Evolutionary conservation across 2,329 filamentous ascomycete species (phyloP).

Genomic region (Cladosporium sp.): DNA sequence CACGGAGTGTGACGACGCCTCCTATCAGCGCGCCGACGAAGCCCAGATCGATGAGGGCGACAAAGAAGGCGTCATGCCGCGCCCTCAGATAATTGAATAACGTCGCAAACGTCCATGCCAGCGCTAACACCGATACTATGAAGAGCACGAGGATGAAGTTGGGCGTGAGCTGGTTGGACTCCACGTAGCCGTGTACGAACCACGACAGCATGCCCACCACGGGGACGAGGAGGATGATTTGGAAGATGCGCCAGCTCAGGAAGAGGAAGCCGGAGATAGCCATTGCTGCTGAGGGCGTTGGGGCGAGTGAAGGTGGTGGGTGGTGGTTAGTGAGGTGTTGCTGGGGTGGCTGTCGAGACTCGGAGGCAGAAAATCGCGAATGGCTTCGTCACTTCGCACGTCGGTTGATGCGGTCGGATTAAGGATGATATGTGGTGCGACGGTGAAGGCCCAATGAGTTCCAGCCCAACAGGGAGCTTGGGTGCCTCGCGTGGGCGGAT

Average conservation of each 20-base stretch:
- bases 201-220: slow-evolving; percentile 58
- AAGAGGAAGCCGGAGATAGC: slow-evolving; percentile 52
- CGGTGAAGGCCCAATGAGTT: background rate
- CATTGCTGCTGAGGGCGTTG: slow-evolving; percentile 28
- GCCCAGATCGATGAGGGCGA: slow-evolving; percentile 66
- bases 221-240: slow-evolving; percentile 58
- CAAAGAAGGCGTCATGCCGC: slow-evolving; percentile 53
- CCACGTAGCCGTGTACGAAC: slow-evolving; percentile 55
- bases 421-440: slow-evolving; percentile 1
- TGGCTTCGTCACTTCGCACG: background rate
- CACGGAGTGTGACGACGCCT: slow-evolving; percentile 47
- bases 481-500: background rate
- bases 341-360: too few species aligned
- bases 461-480: background rate
- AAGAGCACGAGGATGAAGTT: slow-evolving; percentile 57
- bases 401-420: background rate
- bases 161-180: slow-evolving; percentile 53
- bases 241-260: slow-evolving; percentile 54
- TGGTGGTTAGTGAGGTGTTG: background rate
- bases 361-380: background rate
- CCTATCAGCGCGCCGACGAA: slow-evolving; percentile 85
- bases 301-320: background rate
- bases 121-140: slow-evolving; percentile 56
- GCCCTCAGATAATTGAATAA: slow-evolving; percentile 54
- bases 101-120: slow-evolving; percentile 56